A percentile compares a stretch with the other conserved stretches of the same genome.
phyloP scores from a whole-genome alignment of 352 stramenopile species.

The Globisporangium orthogonon region DNA sequence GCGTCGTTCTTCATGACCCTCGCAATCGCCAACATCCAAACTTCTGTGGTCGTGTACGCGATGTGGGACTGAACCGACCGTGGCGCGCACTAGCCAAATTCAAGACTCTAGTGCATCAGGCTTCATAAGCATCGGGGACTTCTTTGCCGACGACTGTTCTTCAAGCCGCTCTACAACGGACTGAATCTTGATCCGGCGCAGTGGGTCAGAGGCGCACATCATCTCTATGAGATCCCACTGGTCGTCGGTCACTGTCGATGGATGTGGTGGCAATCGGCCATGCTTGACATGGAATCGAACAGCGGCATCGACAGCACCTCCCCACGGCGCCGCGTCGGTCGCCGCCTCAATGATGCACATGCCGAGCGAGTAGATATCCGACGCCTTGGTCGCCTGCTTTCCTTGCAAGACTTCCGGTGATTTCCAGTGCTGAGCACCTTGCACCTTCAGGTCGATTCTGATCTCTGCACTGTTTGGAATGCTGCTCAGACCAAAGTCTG shows the following conservation, averaged over 20 bases:
- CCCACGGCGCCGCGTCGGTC: constrained; percentile 11
- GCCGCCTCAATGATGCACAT: constrained; percentile 19
- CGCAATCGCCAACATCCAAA: background rate
- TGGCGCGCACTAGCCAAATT: background rate
- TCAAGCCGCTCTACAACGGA: constrained; percentile 6
- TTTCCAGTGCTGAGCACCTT: constrained; percentile 5
- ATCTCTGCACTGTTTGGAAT: constrained; percentile 8
- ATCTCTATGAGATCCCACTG: constrained; percentile 10
- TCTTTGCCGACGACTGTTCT: background rate
- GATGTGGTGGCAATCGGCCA: constrained; percentile 1
- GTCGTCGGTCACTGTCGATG: background rate
- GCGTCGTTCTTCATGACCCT: background rate
- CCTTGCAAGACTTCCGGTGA: constrained; percentile 7
- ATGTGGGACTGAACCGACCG: background rate
- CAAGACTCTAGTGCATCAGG: background rate
- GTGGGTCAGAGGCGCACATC: constrained; percentile 6
- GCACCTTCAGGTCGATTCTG: constrained; percentile 6
- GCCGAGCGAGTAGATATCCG: constrained; percentile 16
- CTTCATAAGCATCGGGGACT: background rate
- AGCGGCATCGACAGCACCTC: constrained; percentile 1
- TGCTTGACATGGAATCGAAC: constrained; percentile 5
- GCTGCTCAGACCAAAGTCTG: constrained; percentile 18
- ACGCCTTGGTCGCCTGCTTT: constrained; percentile 3
- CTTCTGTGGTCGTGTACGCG: background rate
- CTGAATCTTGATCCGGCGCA: constrained; percentile 3